Percentiles rank a stretch among this genome's conserved stretches.
Conservation (phyloP, 768 basidiomycete species). For the Tremella mesenterica region DNA sequence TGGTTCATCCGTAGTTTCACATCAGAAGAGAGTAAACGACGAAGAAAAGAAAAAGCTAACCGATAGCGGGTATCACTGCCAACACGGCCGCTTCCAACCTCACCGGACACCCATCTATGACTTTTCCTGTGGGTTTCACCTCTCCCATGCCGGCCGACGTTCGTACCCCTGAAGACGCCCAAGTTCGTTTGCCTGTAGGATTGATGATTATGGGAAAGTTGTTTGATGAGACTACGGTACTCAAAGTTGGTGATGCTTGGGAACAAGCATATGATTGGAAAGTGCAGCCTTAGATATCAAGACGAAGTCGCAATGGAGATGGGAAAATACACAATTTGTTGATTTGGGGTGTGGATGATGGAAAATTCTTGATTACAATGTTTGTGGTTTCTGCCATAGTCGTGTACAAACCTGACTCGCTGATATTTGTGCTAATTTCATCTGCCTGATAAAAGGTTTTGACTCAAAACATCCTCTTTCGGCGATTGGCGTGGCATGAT, state of each 20-base stretch:
- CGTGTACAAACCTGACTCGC: too few species aligned
- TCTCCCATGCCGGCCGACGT: slow-evolving; percentile 44
- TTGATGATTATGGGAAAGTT: slow-evolving; percentile 47
- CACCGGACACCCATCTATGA: slow-evolving; percentile 48
- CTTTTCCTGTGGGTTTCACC: slow-evolving; percentile 48
- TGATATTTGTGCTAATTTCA: too few species aligned
- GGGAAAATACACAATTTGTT: too few species aligned
- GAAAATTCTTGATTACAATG: too few species aligned
- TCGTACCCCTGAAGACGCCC: slow-evolving; percentile 2
- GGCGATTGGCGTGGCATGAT: too few species aligned
- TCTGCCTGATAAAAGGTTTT: too few species aligned
- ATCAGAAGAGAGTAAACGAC: neutral
- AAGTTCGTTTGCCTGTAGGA: slow-evolving; percentile 45
- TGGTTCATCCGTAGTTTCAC: slow-evolving; percentile 30
- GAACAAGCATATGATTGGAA: slow-evolving; percentile 12
- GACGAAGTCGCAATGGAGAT: too few species aligned
- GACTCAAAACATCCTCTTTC: too few species aligned
- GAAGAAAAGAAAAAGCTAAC: neutral
- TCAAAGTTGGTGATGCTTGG: slow-evolving; percentile 22
- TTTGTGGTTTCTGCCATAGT: too few species aligned
- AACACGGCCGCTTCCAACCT: slow-evolving; percentile 33
- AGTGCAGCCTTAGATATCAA: too few species aligned
- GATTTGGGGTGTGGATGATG: too few species aligned
- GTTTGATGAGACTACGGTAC: slow-evolving; percentile 28
- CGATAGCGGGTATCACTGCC: slow-evolving; percentile 18